A percentile compares a stretch with the other conserved stretches of the same genome.
phyloP scores from a whole-genome alignment of 371 early-diverging fungal species.

The Syncephalastrum sp. region DNA sequence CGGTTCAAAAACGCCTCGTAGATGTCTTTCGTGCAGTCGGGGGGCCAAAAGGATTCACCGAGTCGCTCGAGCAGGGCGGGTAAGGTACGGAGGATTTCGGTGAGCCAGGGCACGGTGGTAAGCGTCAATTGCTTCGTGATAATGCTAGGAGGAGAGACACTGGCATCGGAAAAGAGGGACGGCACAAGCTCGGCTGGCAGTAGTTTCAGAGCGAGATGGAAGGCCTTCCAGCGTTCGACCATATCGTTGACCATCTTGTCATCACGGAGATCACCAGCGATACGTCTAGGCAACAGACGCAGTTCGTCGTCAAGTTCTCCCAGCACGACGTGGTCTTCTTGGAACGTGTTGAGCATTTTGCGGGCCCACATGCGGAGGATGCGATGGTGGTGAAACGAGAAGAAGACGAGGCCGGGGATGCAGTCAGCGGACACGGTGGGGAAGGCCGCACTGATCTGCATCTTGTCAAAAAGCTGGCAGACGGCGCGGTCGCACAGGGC shows the following conservation, averaged over 20 bases:
- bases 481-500: constrained; percentile 21
- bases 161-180: constrained; percentile 10
- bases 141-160: constrained; percentile 15
- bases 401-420: constrained; percentile 16
- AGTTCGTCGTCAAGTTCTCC: not conserved
- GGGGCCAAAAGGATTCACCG: constrained; percentile 26
- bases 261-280: not conserved
- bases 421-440: constrained; percentile 24
- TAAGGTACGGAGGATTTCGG: constrained; percentile 33
- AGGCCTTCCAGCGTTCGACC: constrained; percentile 37
- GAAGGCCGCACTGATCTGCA: constrained; percentile 28
- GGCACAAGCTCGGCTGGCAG: constrained; percentile 12
- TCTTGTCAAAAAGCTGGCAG: constrained; percentile 24
- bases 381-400: constrained; percentile 34
- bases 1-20: constrained; percentile 26
- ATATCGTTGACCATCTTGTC: constrained; percentile 18
- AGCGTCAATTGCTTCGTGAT: constrained; percentile 18
- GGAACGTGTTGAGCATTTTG: constrained; percentile 36
- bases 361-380: constrained; percentile 40
- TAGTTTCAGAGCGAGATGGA: constrained; percentile 16
- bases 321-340: constrained; percentile 5
- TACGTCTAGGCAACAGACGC: not conserved
- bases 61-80: constrained; percentile 31
- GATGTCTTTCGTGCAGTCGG: not conserved
- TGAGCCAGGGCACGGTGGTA: constrained; percentile 15